Base-by-base conservation (phyloP, 2,329 filamentous ascomycete species). In the Aspergillus sclerotialis region DNA sequence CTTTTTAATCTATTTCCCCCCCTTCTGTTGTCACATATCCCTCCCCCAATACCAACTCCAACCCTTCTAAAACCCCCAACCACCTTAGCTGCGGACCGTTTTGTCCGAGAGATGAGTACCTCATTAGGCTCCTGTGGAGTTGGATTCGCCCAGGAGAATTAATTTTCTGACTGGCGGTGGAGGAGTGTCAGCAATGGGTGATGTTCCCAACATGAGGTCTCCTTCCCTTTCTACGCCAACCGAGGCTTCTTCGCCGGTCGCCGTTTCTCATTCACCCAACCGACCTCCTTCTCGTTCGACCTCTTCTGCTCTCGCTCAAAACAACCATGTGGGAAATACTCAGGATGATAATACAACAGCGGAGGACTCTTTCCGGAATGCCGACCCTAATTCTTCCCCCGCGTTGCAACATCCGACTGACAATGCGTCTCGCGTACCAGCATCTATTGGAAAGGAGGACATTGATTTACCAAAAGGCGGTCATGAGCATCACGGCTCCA, bases 191-290 rank as follows among this genome's bases (percentile, higher is more conserved):
- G 43, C n/a, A 44, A 59, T 61, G 56, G 57, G 49, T 47, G 54
- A 60, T 45, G 48, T 55, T 48, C 49, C 50, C 49, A 56, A 48
- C 39, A 58, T 58, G 56, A 61, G 53, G 49, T 61, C 53, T 38
- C 49, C 59, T 55, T 56, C 61, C 42, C 56, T 59, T 46, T 52
- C 60, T 47, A 63, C 61, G 41, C 58, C 59, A 44, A 54, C 55
- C 38, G 55, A 60, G 44, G 55, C 56, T 35, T 50, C 56, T 36
- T 55, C 58, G 39, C 43, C 58, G 37, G 34, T 50, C 32, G 44
- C 47, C 40, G 23, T 29, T 14, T 36, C 48, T 30, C 52, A 49
- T 31, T 43, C 44, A 43, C 46, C 48, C 39, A 49, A 46, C 30
- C 34, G 46, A 39, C 50, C 45, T 31, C 44, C 46, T 26, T 47